Percentiles rank a stretch among this genome's conserved stretches.
phyloP scores from a whole-genome alignment of 129 eudicot genomes.

The Heracleum sosnowskyi region DNA sequence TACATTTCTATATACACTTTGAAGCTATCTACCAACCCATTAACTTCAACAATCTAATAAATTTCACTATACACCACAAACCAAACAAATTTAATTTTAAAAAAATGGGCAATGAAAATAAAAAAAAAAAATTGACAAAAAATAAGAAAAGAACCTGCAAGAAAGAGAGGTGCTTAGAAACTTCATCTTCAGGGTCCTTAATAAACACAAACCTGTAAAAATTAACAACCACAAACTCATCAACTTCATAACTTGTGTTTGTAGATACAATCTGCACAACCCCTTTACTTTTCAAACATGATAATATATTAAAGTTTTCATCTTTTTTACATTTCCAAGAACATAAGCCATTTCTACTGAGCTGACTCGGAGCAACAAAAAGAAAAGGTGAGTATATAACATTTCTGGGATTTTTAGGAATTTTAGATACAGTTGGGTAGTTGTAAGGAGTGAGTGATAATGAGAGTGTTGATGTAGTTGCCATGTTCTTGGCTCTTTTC shows the following conservation, averaged over 20 bases:
- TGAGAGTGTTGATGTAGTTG: not conserved
- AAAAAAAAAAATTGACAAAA: not conserved
- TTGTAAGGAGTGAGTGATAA: not conserved
- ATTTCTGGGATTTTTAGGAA: not conserved
- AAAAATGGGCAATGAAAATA: not conserved
- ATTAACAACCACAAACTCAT: slow-evolving; percentile 67
- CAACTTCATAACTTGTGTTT: slow-evolving; percentile 21
- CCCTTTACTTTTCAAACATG: slow-evolving; percentile 3
- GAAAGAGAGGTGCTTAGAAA: slow-evolving; percentile 14
- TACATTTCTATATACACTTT: too few relatives aligned
- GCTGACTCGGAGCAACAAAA: not conserved
- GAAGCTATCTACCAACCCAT: too few relatives aligned
- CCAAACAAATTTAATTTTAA: not conserved
- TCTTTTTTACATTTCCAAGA: slow-evolving; percentile 4
- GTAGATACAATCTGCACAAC: not conserved
- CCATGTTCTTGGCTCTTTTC: not conserved
- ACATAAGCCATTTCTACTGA: not conserved
- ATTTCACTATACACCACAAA: too few relatives aligned
- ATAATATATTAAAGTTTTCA: not conserved
- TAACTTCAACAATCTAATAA: too few relatives aligned
- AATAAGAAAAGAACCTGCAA: slow-evolving; percentile 1
- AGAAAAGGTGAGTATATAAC: too few relatives aligned
- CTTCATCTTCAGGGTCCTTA: slow-evolving; percentile 51
- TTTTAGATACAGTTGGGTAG: not conserved
- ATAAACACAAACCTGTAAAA: slow-evolving; percentile 64